Base-by-base conservation (phyloP, 441 rosid genomes). In the Populus hybrid region DNA sequence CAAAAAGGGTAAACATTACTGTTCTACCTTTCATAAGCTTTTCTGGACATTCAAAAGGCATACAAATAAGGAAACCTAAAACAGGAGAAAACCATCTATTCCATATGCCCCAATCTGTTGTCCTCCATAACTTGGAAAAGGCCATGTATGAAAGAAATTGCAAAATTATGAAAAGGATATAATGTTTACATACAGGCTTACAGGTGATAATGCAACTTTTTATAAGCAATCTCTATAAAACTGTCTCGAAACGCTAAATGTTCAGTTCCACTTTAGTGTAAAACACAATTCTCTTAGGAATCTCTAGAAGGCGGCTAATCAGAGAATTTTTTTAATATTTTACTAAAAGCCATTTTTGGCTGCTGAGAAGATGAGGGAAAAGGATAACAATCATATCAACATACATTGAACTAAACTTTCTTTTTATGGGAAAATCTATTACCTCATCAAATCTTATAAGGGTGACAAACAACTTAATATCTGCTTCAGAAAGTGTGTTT, bases 371-470 rank as follows among this genome's bases (percentile, higher is more conserved):
- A 46, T 12, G 57, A 46, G 57, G 57, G 20, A 12, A 46, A 46
- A 46, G 57, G 57, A 46, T 46, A 46, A 14, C 6, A 46, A 12
- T 46, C 57, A 46, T 46, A 14, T 46, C 54, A 46, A 12, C 54
- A 46, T 46, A 46, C 16, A 46, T 46, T 46, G 57, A 46, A 46
- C 54, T 12, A 46, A 46, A 46, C 54, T 46, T 46, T 46, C 20
- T 4, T 11, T 46, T 46, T 46, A 46, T 14, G 57, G 57, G 57
- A 14, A 46, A 46, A 46, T 46, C 57, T 46, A 46, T 46, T 89
- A 95, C 97, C 95, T 93, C 99, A 73, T 93, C 97, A 67, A 93
- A 95, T 91, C 99, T 91, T 82, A 95, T 86, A 50, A 95, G 89
- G 23, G 99, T 93, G 77, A 89, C 95, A 81, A 95, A 95, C 81